Evolutionary conservation across 2,329 filamentous ascomycete species (phyloP).

Genomic region (Hirsutella rhossiliensis): DNA sequence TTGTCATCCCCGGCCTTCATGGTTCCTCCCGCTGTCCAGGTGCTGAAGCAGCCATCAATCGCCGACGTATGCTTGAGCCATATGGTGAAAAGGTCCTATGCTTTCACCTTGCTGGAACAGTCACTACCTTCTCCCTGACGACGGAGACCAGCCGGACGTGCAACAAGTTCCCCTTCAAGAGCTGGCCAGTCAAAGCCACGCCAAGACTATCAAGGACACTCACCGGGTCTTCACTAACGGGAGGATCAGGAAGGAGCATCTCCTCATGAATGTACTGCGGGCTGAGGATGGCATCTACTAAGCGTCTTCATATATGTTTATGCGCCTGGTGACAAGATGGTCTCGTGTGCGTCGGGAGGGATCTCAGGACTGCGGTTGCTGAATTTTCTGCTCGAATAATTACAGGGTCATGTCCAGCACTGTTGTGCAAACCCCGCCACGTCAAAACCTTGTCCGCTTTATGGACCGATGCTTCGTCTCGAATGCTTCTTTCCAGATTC

Average conservation of each 20-base stretch:
- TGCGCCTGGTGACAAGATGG: background rate
- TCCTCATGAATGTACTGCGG: background rate
- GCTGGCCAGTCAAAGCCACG: background rate
- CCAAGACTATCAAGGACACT: background rate
- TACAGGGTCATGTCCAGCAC: too few species aligned
- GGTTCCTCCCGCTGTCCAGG: background rate
- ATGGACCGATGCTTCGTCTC: too few species aligned
- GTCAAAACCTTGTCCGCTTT: too few species aligned
- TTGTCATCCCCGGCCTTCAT: background rate
- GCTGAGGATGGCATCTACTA: background rate
- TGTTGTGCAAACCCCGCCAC: too few species aligned
- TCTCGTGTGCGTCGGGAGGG: too few species aligned
- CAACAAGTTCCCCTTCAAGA: background rate
- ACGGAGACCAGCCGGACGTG: background rate
- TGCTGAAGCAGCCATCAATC: background rate
- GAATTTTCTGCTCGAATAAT: too few species aligned
- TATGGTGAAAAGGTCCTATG: background rate
- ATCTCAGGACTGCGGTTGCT: too few species aligned
- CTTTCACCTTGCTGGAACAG: background rate
- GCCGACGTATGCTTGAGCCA: background rate
- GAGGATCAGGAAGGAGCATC: background rate
- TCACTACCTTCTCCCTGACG: background rate
- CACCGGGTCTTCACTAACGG: background rate
- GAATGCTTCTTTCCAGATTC: too few species aligned
- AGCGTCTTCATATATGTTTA: background rate